Evolutionary conservation across 768 basidiomycete genomes (phyloP), one percentile per base, ranked within the genome.

Genomic region (Rhizopogon roseolus): DNA sequence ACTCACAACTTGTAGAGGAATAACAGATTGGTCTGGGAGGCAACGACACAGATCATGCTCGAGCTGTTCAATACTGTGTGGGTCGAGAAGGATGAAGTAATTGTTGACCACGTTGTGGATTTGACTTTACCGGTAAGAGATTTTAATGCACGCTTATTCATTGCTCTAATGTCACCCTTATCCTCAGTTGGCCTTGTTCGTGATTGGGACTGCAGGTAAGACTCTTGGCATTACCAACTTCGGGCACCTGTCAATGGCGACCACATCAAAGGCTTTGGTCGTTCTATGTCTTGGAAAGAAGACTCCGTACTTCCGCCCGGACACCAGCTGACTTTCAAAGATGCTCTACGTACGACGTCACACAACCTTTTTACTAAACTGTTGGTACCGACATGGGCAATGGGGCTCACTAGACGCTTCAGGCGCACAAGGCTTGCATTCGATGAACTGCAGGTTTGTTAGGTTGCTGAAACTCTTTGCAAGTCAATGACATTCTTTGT

Each of bases 151-250:
- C 9, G n/a, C 36, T 17, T 38, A 5, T 19, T 39, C 65, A 45
- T 62, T 14, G 68, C 65, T n/a, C 58, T 60, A n/a, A 55, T 32
- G 19, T 10, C 11, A 25, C 44, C 10, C 13, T 37, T 27, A 17
- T 50, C 16, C 10, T 40, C 19, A 83, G 82, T 74, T 82, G 40
- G 77, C 82, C 0, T 73, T 84, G 2, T 77, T 80, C 49, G 75
- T 82, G 29, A 80, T 84, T 52, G 73, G 81, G 28, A 73, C 73
- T 2, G 82, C 82, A 55, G 81, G 78, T 76, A 54, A 28, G 62
- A 6, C 14, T n/a, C 6, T 32, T 6, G 1, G 7, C 29, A 11
- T 41, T 54, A 36, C 5, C 7, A 17, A 7, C 7, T n/a, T n/a
- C n/a, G 27, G 25, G 13, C 28, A 11, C 13, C 17, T 34, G 29